Base-by-base conservation (phyloP, 768 basidiomycete species). In the Erythrobasidium yunnanense region DNA sequence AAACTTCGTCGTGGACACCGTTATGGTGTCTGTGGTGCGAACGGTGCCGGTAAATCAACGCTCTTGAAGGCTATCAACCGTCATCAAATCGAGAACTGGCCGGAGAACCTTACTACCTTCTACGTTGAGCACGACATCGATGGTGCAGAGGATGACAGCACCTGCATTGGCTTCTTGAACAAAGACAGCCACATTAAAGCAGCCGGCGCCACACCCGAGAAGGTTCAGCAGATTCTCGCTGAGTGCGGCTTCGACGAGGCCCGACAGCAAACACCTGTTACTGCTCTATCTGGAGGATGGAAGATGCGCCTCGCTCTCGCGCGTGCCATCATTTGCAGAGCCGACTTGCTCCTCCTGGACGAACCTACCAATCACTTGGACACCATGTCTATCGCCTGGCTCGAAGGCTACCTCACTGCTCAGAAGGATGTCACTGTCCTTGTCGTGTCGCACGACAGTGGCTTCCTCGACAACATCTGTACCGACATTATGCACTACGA, bases 401-500 rank as follows among this genome's bases (percentile, higher is more conserved):
- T 97, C 33, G 88, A 95, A 76, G 77, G 87, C 65, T 97, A 90
- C 79, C 82, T 97, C 33, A 82, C 82, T 65, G 80, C 84, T 6
- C 86, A 93, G 72, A 85, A 80, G 66, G 83, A 88, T 69, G 82
- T 95, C 67, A 96, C 92, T 45, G 90, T 87, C 77, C 79, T 97
- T 70, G 89, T 95, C 73, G 80, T 97, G 76, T 92, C 90, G 78
- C 93, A 97, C 80, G 93, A 97, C 79, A 92, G 90, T 71, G 86
- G 89, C 66, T 97, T 97, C 80, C 80, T 97, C 73, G 92, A 96
- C 79, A 85, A 87, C 77, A 84, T 95, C 60, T 92, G 91, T 66
- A 89, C 92, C 70, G 91, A 96, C 77, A 90, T 96, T 73, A 90
- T 96, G 69, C 92, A 95, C 79, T 97, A 95, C 78, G 91, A 95